These are phyloP conservation scores for Angomonas deanei DNA, from an alignment of 208 protist genomes.

Conservation along the genomic window DNA sequence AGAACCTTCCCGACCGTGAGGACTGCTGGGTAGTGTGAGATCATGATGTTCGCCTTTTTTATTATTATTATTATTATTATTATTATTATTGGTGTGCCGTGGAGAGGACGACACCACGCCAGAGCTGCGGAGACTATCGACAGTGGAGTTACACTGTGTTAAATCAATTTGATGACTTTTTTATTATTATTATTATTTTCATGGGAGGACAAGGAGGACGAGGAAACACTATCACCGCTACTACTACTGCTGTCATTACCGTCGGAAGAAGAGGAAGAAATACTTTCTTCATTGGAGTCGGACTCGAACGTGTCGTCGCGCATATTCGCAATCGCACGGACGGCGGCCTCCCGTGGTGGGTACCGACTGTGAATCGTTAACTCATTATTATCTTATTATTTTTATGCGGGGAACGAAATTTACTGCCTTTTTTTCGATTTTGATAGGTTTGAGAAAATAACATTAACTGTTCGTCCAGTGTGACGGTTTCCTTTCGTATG, in stretches of 20 bases:
- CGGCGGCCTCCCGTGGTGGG: slow-evolving; percentile 38
- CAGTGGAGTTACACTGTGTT: no score
- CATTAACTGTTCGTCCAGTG: slow-evolving; percentile 22
- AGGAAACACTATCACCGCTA: neutral
- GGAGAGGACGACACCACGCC: no score
- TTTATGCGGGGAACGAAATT: neutral
- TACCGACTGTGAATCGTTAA: slow-evolving; percentile 44
- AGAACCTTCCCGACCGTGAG: neutral
- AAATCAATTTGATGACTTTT: neutral
- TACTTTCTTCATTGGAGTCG: neutral
- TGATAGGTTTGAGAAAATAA: slow-evolving; percentile 1
- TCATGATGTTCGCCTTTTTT: no score
- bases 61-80: no score
- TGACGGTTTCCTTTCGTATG: slow-evolving; percentile 15
- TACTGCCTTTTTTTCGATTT: slow-evolving; percentile 3
- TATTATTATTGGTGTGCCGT: no score
- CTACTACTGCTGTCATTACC: neutral
- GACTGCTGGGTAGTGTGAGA: neutral
- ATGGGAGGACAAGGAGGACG: neutral
- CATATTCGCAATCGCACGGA: slow-evolving; percentile 35
- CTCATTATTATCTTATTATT: neutral
- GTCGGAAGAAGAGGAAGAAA: neutral
- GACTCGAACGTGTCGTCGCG: no score
- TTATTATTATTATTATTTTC: neutral
- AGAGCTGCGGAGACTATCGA: no score